Evolutionary conservation across 2,329 filamentous ascomycete genomes (phyloP).

Genomic region (Alternaria sp.): DNA sequence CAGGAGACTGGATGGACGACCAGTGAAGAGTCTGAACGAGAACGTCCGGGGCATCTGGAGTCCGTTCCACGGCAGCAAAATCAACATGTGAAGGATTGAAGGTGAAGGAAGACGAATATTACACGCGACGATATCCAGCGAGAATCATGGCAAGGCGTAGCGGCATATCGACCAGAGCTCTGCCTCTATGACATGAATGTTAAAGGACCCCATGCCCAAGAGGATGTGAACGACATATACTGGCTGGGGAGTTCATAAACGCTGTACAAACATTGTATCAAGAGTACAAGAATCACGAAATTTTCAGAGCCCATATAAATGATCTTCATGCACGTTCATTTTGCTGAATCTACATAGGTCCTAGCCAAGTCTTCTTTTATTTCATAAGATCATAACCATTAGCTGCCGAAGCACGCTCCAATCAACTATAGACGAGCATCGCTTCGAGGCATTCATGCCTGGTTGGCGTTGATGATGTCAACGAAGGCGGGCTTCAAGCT

Average conservation of each 20-base stretch:
- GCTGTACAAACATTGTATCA: slow-evolving; percentile 30
- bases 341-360: slow-evolving; percentile 5
- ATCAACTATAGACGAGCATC: slow-evolving; percentile 46
- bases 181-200: not conserved
- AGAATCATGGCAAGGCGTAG: not conserved
- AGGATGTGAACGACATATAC: not conserved
- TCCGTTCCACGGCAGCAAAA: slow-evolving; percentile 64
- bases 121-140: not conserved
- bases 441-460: slow-evolving; percentile 47
- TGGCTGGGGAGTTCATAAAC: slow-evolving; percentile 16
- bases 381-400: slow-evolving; percentile 3
- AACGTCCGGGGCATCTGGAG: slow-evolving; percentile 71
- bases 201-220: not conserved
- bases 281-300: not conserved
- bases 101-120: not conserved
- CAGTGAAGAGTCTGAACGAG: slow-evolving; percentile 67
- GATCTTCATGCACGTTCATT: slow-evolving; percentile 9
- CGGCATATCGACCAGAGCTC: not conserved
- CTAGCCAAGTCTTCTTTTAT: not conserved
- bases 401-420: not conserved
- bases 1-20: slow-evolving; percentile 61
- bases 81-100: slow-evolving; percentile 30
- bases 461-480: slow-evolving; percentile 71
- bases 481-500: slow-evolving; percentile 94
- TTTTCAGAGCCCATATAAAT: not conserved